Base-by-base conservation (phyloP, 805 yeast genomes). In the Suhomyces sp. region DNA sequence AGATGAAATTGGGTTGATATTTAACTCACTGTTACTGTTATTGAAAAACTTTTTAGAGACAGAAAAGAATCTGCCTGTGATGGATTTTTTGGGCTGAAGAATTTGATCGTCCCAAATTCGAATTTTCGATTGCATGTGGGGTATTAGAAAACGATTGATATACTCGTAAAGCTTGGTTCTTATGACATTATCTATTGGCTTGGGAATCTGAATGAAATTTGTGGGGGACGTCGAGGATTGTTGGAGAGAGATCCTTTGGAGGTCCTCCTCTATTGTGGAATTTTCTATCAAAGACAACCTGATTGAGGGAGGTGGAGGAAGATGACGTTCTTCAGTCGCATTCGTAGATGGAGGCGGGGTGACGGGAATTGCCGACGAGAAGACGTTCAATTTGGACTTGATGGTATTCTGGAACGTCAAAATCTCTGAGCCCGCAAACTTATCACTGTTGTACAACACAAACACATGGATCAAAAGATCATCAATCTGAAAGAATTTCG, bases 101-200 rank as follows among this genome's bases (percentile, higher is more conserved):
- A 83, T 71, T 50, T 80, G 85, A 47, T 88, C 96, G 40, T 82
- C 90, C 97, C 97, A 90, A 10, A 74, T 56, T 21, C 81, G 68
- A n/a, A 88, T 75, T 50, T 86, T 83, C 37, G 75, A 63, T 51
- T 87, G 88, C 96, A 93, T 87, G 55, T 80, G 90, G 0, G 97
- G 95, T 1, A 87, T 68, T 39, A 84, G 60, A 30, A 63, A 60
- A 43, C 71, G 72, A 22, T 61, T 60, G 7, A 78, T 63, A 36
- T 76, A 58, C 20, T 79, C 83, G 29, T 65, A 56, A 11, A 78
- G 40, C 33, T 68, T 68, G 7, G 45, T 42, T 8, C 64, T 47
- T 18, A 80, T 44, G 0, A 63, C 56, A 44, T 56, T 47, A 40
- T 68, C 74, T n/a, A 74, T 61, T 5, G 60, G 47, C 18, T 48